These are phyloP conservation scores for Apophysomyces elegans DNA, from an alignment of 371 early-diverging fungal genomes.

Conservation along the genomic window DNA sequence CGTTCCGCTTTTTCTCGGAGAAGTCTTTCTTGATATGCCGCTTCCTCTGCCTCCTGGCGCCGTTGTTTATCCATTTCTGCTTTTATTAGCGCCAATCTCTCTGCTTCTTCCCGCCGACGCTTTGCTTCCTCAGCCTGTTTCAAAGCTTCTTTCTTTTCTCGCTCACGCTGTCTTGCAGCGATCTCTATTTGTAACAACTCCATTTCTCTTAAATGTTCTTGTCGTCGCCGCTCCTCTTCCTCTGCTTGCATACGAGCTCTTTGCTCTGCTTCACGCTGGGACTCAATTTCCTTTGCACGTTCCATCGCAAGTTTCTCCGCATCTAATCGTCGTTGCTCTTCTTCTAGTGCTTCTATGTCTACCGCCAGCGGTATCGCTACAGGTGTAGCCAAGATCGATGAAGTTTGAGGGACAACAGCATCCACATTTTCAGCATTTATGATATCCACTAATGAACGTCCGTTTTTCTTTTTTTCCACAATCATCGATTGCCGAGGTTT, in stretches of 20 bases:
- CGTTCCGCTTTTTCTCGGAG: constrained; percentile 15
- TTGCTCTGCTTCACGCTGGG: constrained; percentile 11
- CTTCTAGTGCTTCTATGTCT: constrained; percentile 1
- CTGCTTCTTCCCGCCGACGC: constrained; percentile 11
- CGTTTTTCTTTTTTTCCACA: constrained; percentile 46
- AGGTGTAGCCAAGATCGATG: background rate
- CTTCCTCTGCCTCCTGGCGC: constrained; percentile 17
- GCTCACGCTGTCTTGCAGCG: constrained; percentile 11
- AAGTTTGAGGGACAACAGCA: background rate
- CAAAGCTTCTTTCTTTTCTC: background rate
- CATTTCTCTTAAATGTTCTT: constrained; percentile 2
- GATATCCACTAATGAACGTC: constrained; percentile 26
- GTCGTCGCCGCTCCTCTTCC: constrained; percentile 13
- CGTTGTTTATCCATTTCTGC: constrained; percentile 6
- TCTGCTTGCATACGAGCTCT: constrained; percentile 12
- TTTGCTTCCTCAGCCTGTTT: constrained; percentile 10
- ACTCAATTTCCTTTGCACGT: background rate
- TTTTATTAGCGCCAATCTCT: background rate
- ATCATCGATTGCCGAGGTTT: constrained; percentile 26
- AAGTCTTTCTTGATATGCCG: constrained; percentile 1
- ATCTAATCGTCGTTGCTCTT: constrained; percentile 10
- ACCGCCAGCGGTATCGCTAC: background rate
- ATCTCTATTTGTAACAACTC: constrained; percentile 10
- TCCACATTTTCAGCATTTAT: constrained; percentile 23
- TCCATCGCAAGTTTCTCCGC: background rate